Percentiles rank a stretch among this genome's conserved stretches.
Evolutionary conservation across 805 yeast species (phyloP).

Genomic region (Wickerhamiella cacticola): DNA sequence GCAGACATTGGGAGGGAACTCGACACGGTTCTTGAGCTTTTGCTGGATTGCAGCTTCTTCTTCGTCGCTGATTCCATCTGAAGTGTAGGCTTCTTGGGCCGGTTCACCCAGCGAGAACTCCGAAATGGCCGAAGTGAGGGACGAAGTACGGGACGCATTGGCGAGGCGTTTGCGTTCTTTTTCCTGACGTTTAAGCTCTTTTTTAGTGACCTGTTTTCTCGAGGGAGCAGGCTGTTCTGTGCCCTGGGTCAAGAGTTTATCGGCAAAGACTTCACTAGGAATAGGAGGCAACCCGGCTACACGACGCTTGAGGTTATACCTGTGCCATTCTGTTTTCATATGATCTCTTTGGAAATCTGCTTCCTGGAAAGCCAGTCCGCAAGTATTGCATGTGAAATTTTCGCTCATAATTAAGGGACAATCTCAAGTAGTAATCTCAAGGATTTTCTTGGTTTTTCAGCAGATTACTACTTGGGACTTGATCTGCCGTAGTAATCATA

Average conservation of each 20-base stretch:
- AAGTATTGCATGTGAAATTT: conserved; percentile 72
- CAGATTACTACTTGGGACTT: not conserved
- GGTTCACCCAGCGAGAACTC: conserved; percentile 16
- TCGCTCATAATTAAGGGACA: conserved; percentile 9
- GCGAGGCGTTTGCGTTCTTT: conserved; percentile 17
- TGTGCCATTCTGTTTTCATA: conserved; percentile 97
- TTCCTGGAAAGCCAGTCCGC: conserved; percentile 65
- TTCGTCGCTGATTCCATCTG: conserved; percentile 5
- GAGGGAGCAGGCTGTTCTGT: conserved; percentile 14
- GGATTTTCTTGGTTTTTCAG: not conserved
- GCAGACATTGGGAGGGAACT: conserved; percentile 29
- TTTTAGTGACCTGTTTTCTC: conserved; percentile 29
- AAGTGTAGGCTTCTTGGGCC: conserved; percentile 15
- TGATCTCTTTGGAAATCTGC: conserved; percentile 83
- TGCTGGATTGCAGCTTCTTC: conserved; percentile 23
- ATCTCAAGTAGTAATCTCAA: no score
- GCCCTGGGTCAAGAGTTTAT: conserved; percentile 42
- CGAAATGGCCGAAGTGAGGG: conserved; percentile 13
- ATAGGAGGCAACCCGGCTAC: conserved; percentile 75
- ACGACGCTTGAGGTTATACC: conserved; percentile 87
- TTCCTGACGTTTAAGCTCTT: conserved; percentile 29
- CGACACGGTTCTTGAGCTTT: conserved; percentile 20
- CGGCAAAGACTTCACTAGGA: conserved; percentile 54
- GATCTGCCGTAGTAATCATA: no score
- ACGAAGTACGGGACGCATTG: conserved; percentile 3